These are phyloP conservation scores for Dothistroma septosporum DNA, from an alignment of 2,329 filamentous ascomycete species.

Conservation along the genomic window DNA sequence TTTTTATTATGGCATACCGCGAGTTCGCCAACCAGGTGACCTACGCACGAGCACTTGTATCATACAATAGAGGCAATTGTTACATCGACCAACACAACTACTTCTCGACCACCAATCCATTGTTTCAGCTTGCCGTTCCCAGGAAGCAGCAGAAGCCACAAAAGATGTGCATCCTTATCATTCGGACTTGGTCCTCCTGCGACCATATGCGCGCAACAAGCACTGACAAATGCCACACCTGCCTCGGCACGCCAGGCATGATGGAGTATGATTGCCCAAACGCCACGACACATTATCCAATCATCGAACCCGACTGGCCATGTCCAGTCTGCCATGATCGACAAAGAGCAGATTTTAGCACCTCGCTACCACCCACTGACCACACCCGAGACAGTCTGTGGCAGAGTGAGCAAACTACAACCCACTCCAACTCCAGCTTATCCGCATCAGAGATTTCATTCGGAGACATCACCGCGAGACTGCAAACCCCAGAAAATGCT, in stretches of 20 bases:
- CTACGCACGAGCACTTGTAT: slow-evolving; percentile 3
- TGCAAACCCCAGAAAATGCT: neutral
- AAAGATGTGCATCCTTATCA: slow-evolving; percentile 19
- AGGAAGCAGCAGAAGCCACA: neutral
- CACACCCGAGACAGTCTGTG: neutral
- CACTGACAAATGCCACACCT: slow-evolving; percentile 13
- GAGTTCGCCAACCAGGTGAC: neutral
- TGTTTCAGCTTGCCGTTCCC: neutral
- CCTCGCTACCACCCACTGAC: neutral
- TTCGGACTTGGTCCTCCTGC: slow-evolving; percentile 15
- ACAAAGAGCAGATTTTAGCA: neutral
- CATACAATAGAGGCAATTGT: neutral
- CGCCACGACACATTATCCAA: slow-evolving; percentile 2
- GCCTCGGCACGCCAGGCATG: slow-evolving; percentile 12
- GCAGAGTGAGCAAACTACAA: neutral
- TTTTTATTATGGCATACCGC: neutral
- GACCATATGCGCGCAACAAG: slow-evolving; percentile 14
- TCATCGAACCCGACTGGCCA: slow-evolving; percentile 7
- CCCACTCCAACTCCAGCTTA: neutral
- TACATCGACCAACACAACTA: neutral
- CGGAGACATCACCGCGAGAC: neutral
- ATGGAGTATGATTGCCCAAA: slow-evolving; percentile 12
- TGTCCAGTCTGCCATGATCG: slow-evolving; percentile 12
- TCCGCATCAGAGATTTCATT: neutral
- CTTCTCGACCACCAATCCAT: neutral